These are phyloP conservation scores for Hondaea fermentalgiana DNA, from an alignment of 108 stramenopile genomes.

Conservation along the genomic window DNA sequence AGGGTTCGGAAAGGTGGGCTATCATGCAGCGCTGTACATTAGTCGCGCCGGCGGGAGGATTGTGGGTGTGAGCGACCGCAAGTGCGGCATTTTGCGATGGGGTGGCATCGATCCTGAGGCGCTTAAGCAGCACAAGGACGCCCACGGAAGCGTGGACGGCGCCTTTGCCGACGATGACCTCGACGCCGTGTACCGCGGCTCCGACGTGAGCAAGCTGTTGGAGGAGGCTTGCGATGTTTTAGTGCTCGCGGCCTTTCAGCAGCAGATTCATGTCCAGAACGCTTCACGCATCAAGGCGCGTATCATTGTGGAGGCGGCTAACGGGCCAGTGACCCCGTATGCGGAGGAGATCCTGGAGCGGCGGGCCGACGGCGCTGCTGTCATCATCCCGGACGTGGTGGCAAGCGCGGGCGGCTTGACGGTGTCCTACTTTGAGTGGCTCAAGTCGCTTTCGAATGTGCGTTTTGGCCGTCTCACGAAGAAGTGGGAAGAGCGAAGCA, in stretches of 20 bases:
- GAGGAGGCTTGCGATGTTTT: conserved; percentile 19
- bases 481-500: conserved; percentile 28
- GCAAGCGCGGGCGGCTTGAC: conserved; percentile 28
- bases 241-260: conserved; percentile 27
- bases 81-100: conserved; percentile 6
- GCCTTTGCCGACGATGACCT: not conserved
- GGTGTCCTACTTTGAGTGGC: conserved; percentile 32
- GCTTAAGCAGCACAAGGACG: not conserved
- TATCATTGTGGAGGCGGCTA: conserved; percentile 24
- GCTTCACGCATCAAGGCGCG: conserved; percentile 15
- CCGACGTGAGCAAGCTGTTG: not conserved
- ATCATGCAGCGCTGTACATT: conserved; percentile 25
- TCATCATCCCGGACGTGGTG: conserved; percentile 20
- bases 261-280: not conserved
- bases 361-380: not conserved
- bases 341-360: conserved; percentile 19
- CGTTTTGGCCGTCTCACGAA: conserved; percentile 27
- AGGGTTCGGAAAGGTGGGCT: conserved; percentile 28
- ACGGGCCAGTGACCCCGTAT: conserved; percentile 25
- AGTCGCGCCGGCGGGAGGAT: not conserved
- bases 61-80: conserved; percentile 18
- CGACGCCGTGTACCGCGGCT: not conserved
- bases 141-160: not conserved
- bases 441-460: conserved; percentile 28
- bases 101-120: conserved; percentile 18